Evolutionary conservation across 805 yeast species (phyloP).

Genomic region (Kuraishia hungarica): DNA sequence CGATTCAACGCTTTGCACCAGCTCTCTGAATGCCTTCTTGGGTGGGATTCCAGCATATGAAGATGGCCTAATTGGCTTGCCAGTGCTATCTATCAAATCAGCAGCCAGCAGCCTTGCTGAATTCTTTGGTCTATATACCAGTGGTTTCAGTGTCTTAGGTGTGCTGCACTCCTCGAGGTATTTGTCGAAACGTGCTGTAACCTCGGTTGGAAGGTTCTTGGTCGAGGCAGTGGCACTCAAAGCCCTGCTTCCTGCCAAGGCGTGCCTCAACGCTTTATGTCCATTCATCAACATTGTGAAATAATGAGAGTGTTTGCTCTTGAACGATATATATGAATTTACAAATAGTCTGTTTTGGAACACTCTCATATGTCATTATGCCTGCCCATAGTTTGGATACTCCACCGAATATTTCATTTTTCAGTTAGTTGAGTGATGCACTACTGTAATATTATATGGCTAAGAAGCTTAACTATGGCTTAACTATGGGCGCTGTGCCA

Average conservation of each 20-base stretch:
- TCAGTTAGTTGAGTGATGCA: neutral
- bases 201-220: neutral
- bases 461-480: neutral
- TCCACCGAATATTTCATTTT: neutral
- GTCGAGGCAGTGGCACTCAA: neutral
- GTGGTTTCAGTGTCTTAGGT: constrained; percentile 4
- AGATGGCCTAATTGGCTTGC: constrained; percentile 9
- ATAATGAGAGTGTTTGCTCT: too few relatives aligned
- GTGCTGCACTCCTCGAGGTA: constrained; percentile 3
- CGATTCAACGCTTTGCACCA: constrained; percentile 1
- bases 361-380: neutral
- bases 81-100: constrained; percentile 7
- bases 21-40: constrained; percentile 4
- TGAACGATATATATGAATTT: too few relatives aligned
- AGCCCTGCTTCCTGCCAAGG: neutral
- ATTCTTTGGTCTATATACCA: constrained; percentile 8
- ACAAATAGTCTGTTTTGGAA: too few relatives aligned
- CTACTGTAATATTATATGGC: neutral
- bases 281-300: neutral
- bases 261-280: neutral
- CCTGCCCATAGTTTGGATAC: neutral
- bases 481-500: too few relatives aligned
- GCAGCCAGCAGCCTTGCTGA: constrained; percentile 7
- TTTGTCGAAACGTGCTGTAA: neutral
- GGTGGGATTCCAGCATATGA: constrained; percentile 3